Evolutionary conservation across 805 yeast species (phyloP), one percentile per base, ranked within the genome.

Genomic region (Schwanniomyces pseudopolymorphus): DNA sequence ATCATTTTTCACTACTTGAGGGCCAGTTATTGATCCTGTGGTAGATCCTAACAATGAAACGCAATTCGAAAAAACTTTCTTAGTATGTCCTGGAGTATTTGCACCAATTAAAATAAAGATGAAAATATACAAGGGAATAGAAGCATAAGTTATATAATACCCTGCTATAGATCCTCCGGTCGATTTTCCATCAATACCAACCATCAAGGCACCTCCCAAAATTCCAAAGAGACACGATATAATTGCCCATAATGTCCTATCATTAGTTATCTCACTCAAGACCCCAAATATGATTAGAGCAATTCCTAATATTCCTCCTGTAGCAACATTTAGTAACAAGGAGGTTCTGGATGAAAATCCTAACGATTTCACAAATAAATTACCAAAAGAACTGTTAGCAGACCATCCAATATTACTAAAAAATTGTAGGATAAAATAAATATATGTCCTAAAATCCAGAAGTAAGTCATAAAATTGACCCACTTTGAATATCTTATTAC

Each of bases 401-500:
- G 33, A 28, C 33, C 33, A 28, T 11, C 33, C 33, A 28, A 28
- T 28, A 14, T 28, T 11, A 14, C 33, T 28, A 11, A 28, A 22
- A 22, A 22, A 22, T 22, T 22, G 25, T 8, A 33, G 11, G 21
- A 33, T 9, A 33, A 33, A 33, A 39, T 39, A 39, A 4, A 39
- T 25, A n/a, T 25, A 81, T 8, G 79, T 70, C 54, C 77, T 75
- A 40, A 64, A 46, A 53, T 84, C 88, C 9, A 55, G 53, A 26
- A 80, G 44, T 9, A 80, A 77, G 57, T 83, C 85, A 19, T 58
- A 62, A 37, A 80, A 65, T 59, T 84, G 88, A 44, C 71, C 60
- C 70, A 65, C 66, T 56, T 81, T 81, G 73, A 82, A 79, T 38
- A 69, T 64, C 52, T 66, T 74, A 52, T 74, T 78, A 46, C 85